Base-by-base conservation (phyloP, 2,329 filamentous ascomycete species). In the Stemphylium beticola region DNA sequence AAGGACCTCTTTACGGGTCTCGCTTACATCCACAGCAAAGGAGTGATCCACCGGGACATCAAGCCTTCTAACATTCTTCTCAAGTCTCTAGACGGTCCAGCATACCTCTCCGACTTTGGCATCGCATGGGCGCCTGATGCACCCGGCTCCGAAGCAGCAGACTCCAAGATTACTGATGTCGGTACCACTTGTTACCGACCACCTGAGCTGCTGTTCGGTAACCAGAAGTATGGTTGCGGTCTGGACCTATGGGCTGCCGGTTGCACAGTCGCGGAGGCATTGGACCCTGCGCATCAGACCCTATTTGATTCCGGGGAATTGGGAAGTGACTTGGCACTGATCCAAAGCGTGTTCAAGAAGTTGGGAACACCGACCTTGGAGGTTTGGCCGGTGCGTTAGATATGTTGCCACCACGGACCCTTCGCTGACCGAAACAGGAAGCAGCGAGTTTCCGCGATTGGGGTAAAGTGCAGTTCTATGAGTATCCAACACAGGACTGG, bases 241-340 rank as follows among this genome's bases (percentile, higher is more conserved):
- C 82, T 98, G 2, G 95, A 99, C 74, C 86, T 98, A 77, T 99
- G 96, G 95, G 90, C 87, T 4, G 83, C 89, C 0, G 95, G 96
- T 1, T 88, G 89, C 58, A 89, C 96, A 67, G 84, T 96, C 10
- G 90, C 92, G 4, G 93, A 98, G 75, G 78, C 90, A 74, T 69
- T 87, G 78, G 69, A 82, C 74, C 58, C 81, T 61, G 61, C 81
- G 72, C 64, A 86, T 78, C 39, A 78, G 56, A 82, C 89, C 0
- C 80, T 98, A 0, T 98, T 99, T 65, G 89, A 95, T 71, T 91
- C 92, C 3, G 90, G 92, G 1, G 91, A 96, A 65, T 83, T 98
- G 45, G 95, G 96, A 0, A 98, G 91, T 69, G 95, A 99, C 76
- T 81, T 99, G 34, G 90, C 91, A 0, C 80, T 99, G 45, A 93